Evolutionary conservation across 768 basidiomycete genomes (phyloP).

Genomic region (Vishniacozyma victoriae): DNA sequence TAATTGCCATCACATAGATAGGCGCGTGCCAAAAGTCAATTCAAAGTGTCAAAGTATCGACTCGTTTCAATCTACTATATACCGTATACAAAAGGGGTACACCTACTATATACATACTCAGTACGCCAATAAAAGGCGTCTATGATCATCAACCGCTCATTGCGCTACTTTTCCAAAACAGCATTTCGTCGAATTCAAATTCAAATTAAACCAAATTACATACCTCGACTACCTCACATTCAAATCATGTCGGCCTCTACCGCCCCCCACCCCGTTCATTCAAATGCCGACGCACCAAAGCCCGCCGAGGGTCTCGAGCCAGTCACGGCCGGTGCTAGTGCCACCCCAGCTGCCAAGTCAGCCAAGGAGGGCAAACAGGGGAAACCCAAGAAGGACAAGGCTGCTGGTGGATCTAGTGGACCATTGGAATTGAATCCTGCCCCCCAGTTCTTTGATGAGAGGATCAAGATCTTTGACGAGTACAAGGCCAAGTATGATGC

Average conservation of each 20-base stretch:
- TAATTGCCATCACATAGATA: too few relatives aligned
- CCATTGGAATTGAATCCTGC: constrained; percentile 53
- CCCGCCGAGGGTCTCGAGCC: constrained; percentile 21
- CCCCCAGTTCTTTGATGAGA: constrained; percentile 81
- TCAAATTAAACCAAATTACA: not conserved
- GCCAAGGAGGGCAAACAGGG: constrained; percentile 20
- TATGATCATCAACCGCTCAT: too few relatives aligned
- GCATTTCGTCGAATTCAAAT: not conserved
- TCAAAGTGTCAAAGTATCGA: too few relatives aligned
- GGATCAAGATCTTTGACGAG: constrained; percentile 81
- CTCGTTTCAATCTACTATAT: too few relatives aligned
- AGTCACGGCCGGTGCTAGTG: constrained; percentile 13
- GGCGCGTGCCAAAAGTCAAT: too few relatives aligned
- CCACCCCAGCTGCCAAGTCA: constrained; percentile 9
- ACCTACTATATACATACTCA: too few relatives aligned
- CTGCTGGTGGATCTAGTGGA: constrained; percentile 23
- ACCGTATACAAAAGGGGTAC: too few relatives aligned
- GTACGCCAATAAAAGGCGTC: too few relatives aligned
- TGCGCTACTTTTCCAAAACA: not conserved
- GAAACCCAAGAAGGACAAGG: constrained; percentile 45
- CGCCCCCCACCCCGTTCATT: constrained; percentile 44
- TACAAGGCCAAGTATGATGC: constrained; percentile 78
- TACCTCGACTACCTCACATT: not conserved
- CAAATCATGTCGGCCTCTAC: constrained; percentile 28
- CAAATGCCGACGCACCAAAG: constrained; percentile 34